These are phyloP conservation scores for Neonectria neomacrospora DNA, from an alignment of 2,329 filamentous ascomycete genomes.

Conservation along the genomic window DNA sequence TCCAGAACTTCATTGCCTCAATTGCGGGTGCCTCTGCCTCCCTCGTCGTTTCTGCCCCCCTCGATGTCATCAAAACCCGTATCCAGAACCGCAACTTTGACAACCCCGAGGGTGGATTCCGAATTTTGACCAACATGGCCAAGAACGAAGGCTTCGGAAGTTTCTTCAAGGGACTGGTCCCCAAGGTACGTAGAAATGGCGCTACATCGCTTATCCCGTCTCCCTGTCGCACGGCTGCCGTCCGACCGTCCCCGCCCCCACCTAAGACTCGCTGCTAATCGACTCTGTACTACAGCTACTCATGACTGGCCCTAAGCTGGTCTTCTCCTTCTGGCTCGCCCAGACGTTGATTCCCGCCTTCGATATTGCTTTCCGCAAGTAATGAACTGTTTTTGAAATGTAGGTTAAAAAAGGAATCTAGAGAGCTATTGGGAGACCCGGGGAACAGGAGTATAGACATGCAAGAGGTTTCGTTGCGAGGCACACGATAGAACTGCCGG, in stretches of 20 bases:
- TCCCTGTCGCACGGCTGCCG: slow-evolving; percentile 11
- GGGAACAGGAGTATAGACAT: slow-evolving; percentile 36
- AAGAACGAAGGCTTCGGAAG: slow-evolving; percentile 85
- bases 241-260: slow-evolving; percentile 22
- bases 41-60: slow-evolving; percentile 93
- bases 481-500: slow-evolving; percentile 40
- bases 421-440: slow-evolving; percentile 18
- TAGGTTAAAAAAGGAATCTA: slow-evolving; percentile 20
- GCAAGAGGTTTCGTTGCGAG: slow-evolving; percentile 37
- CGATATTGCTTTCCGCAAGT: slow-evolving; percentile 59
- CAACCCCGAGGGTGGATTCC: slow-evolving; percentile 93
- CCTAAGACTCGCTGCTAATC: slow-evolving; percentile 30
- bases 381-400: slow-evolving; percentile 20
- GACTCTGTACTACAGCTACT: slow-evolving; percentile 68
- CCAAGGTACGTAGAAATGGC: slow-evolving; percentile 70
- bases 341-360: slow-evolving; percentile 98
- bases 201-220: slow-evolving; percentile 3
- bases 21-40: slow-evolving; percentile 95
- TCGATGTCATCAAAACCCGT: slow-evolving; percentile 98
- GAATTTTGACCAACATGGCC: slow-evolving; percentile 92
- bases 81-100: slow-evolving; percentile 99
- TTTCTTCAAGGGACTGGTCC: slow-evolving; percentile 98
- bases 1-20: slow-evolving; percentile 96
- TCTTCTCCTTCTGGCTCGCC: slow-evolving; percentile 99
- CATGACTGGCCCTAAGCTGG: slow-evolving; percentile 98